Base-by-base conservation (phyloP, 2,329 filamentous ascomycete species). In the Aspergillus unguis region DNA sequence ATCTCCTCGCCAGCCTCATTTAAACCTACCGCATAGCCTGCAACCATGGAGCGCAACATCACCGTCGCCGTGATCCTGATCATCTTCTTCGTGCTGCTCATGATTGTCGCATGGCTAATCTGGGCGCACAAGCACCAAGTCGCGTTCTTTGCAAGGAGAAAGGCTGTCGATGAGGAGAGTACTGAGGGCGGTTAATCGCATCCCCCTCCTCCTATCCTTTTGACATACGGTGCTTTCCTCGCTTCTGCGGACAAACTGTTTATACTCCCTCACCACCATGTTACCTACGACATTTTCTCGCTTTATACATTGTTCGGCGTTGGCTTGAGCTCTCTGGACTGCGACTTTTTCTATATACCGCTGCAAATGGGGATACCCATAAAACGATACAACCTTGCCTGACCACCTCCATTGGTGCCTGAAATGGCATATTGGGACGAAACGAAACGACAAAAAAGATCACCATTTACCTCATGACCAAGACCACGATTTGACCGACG, bases 61-160 rank as follows among this genome's bases (percentile, higher is more conserved):
- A 67, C 74, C 59, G 75, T 79, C 56, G 76, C 76, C 10, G 71
- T 79, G 52, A 79, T 79, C 61, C 71, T 79, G 57, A 77, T 79
- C 58, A 56, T 76, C 41, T 67, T 79, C 50, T 78, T 78, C 61
- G 54, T 79, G 46, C 54, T 78, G 43, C 71, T 79, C 36, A 73
- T 72, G 23, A 53, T 74, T 27, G 69, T 72, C 37, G 74, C 71
- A 4, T 75, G 69, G 47, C 61, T 61, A 7, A 71, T 71, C 57
- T 72, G 63, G 48, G 64, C 67, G 5, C 61, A 67, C 47, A 62
- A 70, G 47, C 64, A 71, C 53, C 65, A 65, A 29, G 58, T 69
- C 27, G 57, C 60, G 0, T 61, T 70, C 54, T 71, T 70, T 53
- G 60, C 58, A 2, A 56, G 56, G 50, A 63, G 62, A 51, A 62